A percentile compares a stretch with the other conserved stretches of the same genome.
Conservation (phyloP, 225 moss, liverwort and hornwort species). For the Physcomitrellopsis africana region DNA sequence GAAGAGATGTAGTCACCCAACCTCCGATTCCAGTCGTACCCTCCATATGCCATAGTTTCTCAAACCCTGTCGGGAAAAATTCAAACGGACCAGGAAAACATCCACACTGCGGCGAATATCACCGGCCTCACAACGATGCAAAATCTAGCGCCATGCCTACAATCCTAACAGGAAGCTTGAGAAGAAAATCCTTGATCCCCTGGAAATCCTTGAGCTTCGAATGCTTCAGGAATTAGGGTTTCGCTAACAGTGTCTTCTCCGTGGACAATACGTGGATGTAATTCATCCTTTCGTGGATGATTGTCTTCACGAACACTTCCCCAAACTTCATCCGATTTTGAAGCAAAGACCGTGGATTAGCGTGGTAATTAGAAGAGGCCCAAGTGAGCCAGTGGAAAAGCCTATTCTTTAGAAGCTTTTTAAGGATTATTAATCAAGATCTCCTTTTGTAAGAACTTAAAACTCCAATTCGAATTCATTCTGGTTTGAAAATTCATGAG, state of each 20-base stretch:
- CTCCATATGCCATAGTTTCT: constrained; percentile 63
- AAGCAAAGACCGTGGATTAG: too few species aligned
- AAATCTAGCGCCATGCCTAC: neutral
- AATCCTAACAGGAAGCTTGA: neutral
- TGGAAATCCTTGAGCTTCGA: neutral
- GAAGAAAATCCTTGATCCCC: constrained; percentile 21
- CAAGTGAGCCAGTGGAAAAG: too few species aligned
- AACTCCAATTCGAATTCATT: too few species aligned
- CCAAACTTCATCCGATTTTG: too few species aligned
- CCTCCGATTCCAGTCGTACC: constrained; percentile 49
- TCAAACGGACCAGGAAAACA: neutral
- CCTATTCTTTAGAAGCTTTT: too few species aligned
- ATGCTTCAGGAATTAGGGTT: constrained; percentile 17
- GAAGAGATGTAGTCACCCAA: constrained; percentile 62
- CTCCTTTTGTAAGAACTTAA: too few species aligned
- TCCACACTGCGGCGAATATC: neutral
- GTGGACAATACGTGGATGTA: neutral
- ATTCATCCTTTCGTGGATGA: neutral
- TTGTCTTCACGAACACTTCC: too few species aligned
- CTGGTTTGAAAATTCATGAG: too few species aligned
- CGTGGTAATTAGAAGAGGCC: too few species aligned
- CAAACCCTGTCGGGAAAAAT: neutral
- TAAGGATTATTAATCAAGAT: too few species aligned
- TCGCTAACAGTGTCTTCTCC: constrained; percentile 1
- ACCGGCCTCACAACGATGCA: neutral